Evolutionary conservation across 148 eudicot species (phyloP).

Genomic region (Selenicereus undatus): DNA sequence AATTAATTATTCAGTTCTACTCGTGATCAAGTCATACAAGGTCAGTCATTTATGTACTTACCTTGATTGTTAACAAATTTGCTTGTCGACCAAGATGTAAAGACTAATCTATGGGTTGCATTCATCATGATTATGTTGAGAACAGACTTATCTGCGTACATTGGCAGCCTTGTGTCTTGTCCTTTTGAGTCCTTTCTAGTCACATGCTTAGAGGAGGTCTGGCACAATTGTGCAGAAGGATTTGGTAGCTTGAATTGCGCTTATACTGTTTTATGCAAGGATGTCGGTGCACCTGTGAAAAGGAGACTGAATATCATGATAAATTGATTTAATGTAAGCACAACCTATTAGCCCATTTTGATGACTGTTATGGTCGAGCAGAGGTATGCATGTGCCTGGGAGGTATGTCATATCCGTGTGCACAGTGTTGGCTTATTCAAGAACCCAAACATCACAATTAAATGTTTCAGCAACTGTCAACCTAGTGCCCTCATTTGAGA

Average conservation of each 20-base stretch:
- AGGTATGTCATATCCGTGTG: neutral
- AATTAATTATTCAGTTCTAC: conserved; percentile 42
- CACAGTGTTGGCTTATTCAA: neutral
- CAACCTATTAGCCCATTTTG: neutral
- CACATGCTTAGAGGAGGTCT: neutral
- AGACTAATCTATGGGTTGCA: conserved; percentile 10
- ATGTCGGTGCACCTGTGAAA: neutral
- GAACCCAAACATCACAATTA: neutral
- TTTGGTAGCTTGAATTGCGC: neutral
- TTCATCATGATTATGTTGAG: neutral
- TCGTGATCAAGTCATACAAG: conserved; percentile 62
- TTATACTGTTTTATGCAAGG: neutral
- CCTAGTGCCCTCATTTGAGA: neutral
- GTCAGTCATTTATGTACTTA: conserved; percentile 30
- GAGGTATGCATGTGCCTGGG: neutral
- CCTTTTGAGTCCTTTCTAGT: neutral
- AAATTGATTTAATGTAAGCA: neutral
- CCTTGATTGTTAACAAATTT: conserved; percentile 7
- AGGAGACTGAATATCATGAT: neutral
- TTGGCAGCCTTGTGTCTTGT: neutral
- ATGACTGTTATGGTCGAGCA: no score
- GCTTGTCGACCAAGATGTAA: neutral
- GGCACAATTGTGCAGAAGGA: neutral
- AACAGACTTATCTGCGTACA: neutral
- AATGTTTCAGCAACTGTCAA: neutral